phyloP scores from a whole-genome alignment of 352 stramenopile genomes.

The Thraustotheca clavata region DNA sequence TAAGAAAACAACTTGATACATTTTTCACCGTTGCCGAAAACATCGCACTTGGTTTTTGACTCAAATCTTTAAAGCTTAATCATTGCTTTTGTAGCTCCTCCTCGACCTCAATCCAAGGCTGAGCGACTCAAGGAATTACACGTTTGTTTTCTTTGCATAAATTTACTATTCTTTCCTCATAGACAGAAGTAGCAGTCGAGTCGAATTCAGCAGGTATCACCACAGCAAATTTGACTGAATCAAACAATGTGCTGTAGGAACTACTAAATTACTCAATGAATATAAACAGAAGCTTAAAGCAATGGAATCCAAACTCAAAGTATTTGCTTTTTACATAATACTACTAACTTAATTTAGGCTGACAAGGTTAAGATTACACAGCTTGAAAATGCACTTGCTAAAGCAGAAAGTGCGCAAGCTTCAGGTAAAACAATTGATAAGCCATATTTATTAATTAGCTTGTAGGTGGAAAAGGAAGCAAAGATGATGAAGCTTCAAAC shows the following conservation, averaged over 20 bases:
- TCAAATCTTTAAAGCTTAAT: not conserved
- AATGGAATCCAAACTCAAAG: constrained; percentile 52
- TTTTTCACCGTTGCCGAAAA: constrained; percentile 33
- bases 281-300: constrained; percentile 67
- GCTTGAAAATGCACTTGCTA: constrained; percentile 50
- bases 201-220: not conserved
- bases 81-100: not conserved
- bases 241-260: not conserved
- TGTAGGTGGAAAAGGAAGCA: constrained; percentile 10
- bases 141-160: not conserved
- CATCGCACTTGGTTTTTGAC: not conserved
- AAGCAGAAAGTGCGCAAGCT: constrained; percentile 35
- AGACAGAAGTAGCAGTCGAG: not conserved
- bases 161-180: not conserved
- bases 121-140: not conserved
- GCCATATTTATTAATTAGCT: not conserved
- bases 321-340: not conserved
- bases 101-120: not conserved
- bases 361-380: constrained; percentile 71
- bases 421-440: not conserved
- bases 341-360: constrained; percentile 9
- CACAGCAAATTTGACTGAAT: not conserved
- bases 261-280: constrained; percentile 40
- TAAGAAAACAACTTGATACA: constrained; percentile 54
- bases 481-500: constrained; percentile 22